A percentile compares a stretch with the other conserved stretches of the same genome.
Conservation (phyloP, 768 basidiomycete species). For the Pleurotus eryngii region DNA sequence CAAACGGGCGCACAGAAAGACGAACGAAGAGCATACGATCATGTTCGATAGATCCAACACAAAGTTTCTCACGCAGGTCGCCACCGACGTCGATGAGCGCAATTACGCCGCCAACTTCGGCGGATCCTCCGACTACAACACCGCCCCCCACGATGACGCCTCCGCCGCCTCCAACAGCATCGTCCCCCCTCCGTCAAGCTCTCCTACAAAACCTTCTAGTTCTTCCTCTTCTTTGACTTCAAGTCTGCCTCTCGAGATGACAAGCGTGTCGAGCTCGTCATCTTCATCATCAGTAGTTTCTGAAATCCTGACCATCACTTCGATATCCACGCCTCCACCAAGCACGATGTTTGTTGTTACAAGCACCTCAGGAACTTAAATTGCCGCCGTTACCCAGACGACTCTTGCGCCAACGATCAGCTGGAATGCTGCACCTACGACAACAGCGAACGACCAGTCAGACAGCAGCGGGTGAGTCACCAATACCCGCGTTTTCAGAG, state of each 20-base stretch:
- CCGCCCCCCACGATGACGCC: no score
- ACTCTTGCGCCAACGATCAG: background rate
- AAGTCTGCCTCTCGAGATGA: background rate
- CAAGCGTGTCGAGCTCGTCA: conserved; percentile 28
- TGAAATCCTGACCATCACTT: conserved; percentile 17
- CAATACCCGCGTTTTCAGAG: background rate
- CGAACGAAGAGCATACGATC: no score
- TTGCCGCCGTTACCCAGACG: background rate
- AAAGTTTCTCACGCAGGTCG: no score
- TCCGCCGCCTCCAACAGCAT: no score
- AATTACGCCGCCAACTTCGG: no score
- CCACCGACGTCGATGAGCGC: no score
- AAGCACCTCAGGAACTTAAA: background rate
- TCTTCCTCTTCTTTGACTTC: background rate
- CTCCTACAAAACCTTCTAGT: background rate
- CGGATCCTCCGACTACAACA: no score
- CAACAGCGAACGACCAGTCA: background rate
- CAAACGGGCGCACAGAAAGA: no score
- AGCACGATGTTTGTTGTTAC: background rate
- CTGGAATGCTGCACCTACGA: background rate
- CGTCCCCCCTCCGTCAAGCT: background rate
- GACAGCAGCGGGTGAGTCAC: conserved; percentile 11
- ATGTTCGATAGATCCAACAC: no score
- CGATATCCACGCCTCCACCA: conserved; percentile 12
- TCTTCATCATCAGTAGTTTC: background rate